phyloP scores from a whole-genome alignment of 2,329 filamentous ascomycete species.

The Fusarium sp. region DNA sequence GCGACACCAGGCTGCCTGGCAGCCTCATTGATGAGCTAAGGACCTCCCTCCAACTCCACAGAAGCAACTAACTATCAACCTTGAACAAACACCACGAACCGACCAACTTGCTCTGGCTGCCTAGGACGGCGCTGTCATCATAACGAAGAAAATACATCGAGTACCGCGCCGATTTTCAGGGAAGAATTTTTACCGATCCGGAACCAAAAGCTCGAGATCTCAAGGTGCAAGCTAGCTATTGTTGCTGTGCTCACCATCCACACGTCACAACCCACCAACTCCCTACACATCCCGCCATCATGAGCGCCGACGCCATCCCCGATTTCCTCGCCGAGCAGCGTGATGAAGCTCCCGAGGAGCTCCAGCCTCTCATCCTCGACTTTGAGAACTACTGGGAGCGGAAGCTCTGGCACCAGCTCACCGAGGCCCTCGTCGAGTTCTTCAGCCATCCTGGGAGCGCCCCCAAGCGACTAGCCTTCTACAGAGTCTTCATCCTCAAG shows the following conservation, averaged over 20 bases:
- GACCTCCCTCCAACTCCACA: conserved; percentile 39
- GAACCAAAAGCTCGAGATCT: conserved; percentile 10
- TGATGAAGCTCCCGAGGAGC: conserved; percentile 86
- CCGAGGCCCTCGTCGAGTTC: conserved; percentile 87
- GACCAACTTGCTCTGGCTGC: neutral
- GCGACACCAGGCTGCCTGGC: conserved; percentile 54
- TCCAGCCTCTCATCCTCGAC: conserved; percentile 87
- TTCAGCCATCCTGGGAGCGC: conserved; percentile 87
- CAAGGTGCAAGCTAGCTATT: conserved; percentile 40
- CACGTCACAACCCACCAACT: conserved; percentile 20
- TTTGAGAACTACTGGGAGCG: conserved; percentile 99
- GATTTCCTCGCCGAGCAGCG: conserved; percentile 94
- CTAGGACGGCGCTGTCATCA: neutral
- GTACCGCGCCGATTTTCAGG: neutral
- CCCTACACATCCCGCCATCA: conserved; percentile 53
- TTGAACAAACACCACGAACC: conserved; percentile 14
- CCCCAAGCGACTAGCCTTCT: conserved; percentile 87
- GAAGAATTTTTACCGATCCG: neutral
- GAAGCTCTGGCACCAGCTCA: conserved; percentile 99
- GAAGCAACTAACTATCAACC: conserved; percentile 32
- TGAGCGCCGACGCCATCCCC: conserved; percentile 89
- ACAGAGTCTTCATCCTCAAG: conserved; percentile 93
- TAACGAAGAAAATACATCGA: neutral
- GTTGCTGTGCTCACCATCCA: conserved; percentile 38
- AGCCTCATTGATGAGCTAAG: conserved; percentile 51